Evolutionary conservation across 208 protist genomes (phyloP).

Genomic region (Trypanosoma conorhini): DNA sequence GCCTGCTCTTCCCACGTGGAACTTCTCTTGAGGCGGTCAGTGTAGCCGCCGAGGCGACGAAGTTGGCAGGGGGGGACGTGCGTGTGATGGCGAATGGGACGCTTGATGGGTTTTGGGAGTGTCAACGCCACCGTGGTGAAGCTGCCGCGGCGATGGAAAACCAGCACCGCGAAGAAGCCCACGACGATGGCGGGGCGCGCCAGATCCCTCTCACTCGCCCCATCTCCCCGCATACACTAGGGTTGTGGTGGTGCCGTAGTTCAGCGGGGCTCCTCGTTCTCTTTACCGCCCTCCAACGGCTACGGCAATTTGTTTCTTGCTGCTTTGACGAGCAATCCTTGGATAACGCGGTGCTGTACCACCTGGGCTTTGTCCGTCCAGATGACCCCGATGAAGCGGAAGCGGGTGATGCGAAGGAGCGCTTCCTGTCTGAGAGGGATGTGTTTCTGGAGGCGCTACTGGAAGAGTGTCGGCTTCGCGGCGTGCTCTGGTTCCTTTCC

Average conservation of each 20-base stretch:
- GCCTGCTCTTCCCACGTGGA: background rate
- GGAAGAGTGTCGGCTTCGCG: slow-evolving; percentile 26
- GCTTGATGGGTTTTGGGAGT: slow-evolving; percentile 22
- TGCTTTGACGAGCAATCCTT: slow-evolving; percentile 26
- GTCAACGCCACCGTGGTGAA: background rate
- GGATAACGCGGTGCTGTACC: slow-evolving; percentile 23
- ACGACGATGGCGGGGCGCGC: background rate
- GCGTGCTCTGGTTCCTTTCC: slow-evolving; percentile 20
- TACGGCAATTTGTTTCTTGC: slow-evolving; percentile 22
- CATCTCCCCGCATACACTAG: background rate
- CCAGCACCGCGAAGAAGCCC: background rate
- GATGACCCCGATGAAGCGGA: slow-evolving; percentile 16
- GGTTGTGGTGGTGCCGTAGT: slow-evolving; percentile 12
- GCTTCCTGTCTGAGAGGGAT: slow-evolving; percentile 9
- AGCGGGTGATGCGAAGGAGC: background rate
- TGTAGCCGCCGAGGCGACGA: background rate
- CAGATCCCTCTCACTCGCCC: background rate
- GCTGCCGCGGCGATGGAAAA: background rate
- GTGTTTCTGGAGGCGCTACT: slow-evolving; percentile 21
- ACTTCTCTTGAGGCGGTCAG: background rate
- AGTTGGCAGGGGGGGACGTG: background rate
- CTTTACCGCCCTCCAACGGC: slow-evolving; percentile 23
- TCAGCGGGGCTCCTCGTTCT: slow-evolving; percentile 15
- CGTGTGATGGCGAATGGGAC: background rate
- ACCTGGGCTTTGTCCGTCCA: slow-evolving; percentile 18